A percentile compares a stretch with the other conserved stretches of the same genome.
These are phyloP conservation scores for Fomitopsis pinicola DNA, from an alignment of 1,284 basidiomycete species.

Conservation along the genomic window DNA sequence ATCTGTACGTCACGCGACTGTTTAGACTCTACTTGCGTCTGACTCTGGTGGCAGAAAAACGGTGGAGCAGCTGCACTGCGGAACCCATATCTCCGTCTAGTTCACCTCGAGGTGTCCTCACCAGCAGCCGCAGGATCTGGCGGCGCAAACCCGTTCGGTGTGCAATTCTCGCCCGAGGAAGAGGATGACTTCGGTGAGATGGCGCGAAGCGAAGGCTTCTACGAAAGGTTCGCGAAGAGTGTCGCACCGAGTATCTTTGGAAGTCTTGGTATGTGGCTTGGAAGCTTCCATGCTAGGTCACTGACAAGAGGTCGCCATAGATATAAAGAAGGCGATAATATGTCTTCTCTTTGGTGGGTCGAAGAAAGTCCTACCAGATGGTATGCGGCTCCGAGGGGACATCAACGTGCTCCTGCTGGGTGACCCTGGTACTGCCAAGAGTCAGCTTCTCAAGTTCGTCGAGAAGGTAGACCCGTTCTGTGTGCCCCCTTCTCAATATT, in stretches of 20 bases:
- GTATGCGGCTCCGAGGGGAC: conserved; percentile 95
- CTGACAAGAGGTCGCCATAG: conserved; percentile 35
- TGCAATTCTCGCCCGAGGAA: conserved; percentile 91
- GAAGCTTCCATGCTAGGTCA: not conserved
- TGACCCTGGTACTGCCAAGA: conserved; percentile 98
- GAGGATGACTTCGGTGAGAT: conserved; percentile 95
- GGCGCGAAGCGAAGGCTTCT: conserved; percentile 86
- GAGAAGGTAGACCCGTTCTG: conserved; percentile 67
- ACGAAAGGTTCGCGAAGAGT: conserved; percentile 91
- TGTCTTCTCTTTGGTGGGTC: conserved; percentile 96
- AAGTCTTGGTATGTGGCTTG: conserved; percentile 63
- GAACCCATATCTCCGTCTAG: conserved; percentile 90
- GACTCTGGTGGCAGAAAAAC: conserved; percentile 50
- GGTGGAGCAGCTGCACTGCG: conserved; percentile 81
- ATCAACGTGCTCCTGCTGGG: conserved; percentile 97
- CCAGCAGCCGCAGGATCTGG: conserved; percentile 66
- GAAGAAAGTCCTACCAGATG: conserved; percentile 97
- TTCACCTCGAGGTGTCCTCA: conserved; percentile 87
- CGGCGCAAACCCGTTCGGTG: conserved; percentile 72
- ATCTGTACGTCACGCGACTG: conserved; percentile 46
- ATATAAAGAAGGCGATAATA: conserved; percentile 97
- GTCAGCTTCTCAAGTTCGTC: conserved; percentile 96
- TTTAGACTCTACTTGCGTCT: not conserved
- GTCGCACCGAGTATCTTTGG: conserved; percentile 98
- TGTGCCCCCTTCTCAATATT: not conserved